These are phyloP conservation scores for Arachnomyces sp. DNA, from an alignment of 2,329 filamentous ascomycete species.

Conservation along the genomic window DNA sequence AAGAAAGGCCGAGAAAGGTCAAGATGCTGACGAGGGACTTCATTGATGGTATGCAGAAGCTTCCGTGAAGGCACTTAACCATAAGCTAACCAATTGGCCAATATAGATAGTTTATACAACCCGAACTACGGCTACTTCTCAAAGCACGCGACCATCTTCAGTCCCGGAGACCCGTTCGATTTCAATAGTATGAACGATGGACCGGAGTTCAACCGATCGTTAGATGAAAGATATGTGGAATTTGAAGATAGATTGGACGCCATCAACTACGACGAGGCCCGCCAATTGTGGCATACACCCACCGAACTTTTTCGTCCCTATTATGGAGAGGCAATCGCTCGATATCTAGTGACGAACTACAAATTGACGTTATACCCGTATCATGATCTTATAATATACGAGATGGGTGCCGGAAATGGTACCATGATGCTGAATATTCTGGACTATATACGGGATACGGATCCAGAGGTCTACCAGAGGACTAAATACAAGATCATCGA, in stretches of 20 bases:
- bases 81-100: not conserved
- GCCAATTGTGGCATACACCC: constrained; percentile 96
- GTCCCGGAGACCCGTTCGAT: constrained; percentile 80
- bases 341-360: constrained; percentile 93
- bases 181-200: constrained; percentile 77
- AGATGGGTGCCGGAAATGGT: constrained; percentile 95
- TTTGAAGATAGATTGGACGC: constrained; percentile 86
- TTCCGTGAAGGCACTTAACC: not conserved
- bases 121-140: constrained; percentile 93
- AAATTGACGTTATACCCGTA: constrained; percentile 89
- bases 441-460: constrained; percentile 83
- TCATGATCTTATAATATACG: constrained; percentile 94
- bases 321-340: constrained; percentile 95
- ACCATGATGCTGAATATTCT: constrained; percentile 98
- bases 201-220: constrained; percentile 67
- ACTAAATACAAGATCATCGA: constrained; percentile 95
- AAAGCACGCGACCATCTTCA: constrained; percentile 94
- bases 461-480: constrained; percentile 86
- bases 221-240: constrained; percentile 72
- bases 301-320: constrained; percentile 94
- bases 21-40: constrained; percentile 98
- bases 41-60: constrained; percentile 62
- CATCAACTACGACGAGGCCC: constrained; percentile 60
- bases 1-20: constrained; percentile 71
- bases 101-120: constrained; percentile 81